Conservation (phyloP, 768 basidiomycete species). For the Lentinula boryana region DNA sequence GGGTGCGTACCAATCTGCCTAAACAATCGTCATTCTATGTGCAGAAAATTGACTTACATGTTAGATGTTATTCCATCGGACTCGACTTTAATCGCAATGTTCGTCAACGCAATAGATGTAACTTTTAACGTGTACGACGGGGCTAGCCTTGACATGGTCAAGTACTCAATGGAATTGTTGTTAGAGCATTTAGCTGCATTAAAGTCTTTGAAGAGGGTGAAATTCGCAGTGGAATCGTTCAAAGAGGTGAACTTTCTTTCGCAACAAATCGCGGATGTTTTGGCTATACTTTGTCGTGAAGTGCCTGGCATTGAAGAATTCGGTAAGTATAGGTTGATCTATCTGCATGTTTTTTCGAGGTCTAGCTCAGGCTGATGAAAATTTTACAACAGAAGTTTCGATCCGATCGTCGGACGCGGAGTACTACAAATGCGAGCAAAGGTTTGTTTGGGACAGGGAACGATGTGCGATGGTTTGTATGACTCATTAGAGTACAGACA, state of each 20-base stretch:
- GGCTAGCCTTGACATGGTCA: not conserved
- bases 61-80: not conserved
- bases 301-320: not conserved
- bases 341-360: not conserved
- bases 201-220: not conserved
- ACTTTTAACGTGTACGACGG: not conserved
- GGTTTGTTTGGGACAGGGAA: not conserved
- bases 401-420: not conserved
- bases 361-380: not conserved
- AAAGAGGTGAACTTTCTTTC: not conserved
- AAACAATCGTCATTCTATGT: not conserved
- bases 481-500: no score
- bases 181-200: not conserved
- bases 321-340: not conserved
- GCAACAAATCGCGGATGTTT: not conserved
- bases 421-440: not conserved
- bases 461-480: not conserved
- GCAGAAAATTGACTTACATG: not conserved
- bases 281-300: not conserved
- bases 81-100: not conserved
- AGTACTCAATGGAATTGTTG: not conserved
- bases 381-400: not conserved
- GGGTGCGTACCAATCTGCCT: not conserved
- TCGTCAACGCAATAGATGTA: not conserved
- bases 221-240: not conserved